Base-by-base conservation (phyloP, 805 yeast species). In the Wickerhamiella siamensis region DNA sequence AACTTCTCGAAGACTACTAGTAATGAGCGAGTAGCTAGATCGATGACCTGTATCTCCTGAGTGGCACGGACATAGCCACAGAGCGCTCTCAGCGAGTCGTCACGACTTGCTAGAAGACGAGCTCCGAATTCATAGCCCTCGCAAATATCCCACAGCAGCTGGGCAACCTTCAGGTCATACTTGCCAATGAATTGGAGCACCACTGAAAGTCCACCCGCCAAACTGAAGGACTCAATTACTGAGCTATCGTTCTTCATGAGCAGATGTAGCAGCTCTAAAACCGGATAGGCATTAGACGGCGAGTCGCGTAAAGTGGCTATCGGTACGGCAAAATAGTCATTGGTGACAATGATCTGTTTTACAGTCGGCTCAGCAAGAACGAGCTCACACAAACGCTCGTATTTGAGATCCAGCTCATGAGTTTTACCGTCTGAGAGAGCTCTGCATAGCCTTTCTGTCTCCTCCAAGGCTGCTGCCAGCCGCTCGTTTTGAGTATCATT, bases 401-500 rank as follows among this genome's bases (percentile, higher is more conserved):
- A 51, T 14, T 37, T 49, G 4, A 42, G 16, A 6, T 29, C 43
- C 9, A 42, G 27, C 10, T 48, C 49, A 17, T 38, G 39, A 4
- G 34, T 9, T 44, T 26, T 9, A 31, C 32, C 10, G 20, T 18
- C 5, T 22, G 26, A 8, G 46, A 9, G 12, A 19, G 20, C 5
- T n/a, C 38, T 10, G 42, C 32, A 4, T 4, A 53, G 39, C 36
- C 49, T 42, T 12, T 34, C 38, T 9, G 54, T 47, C 26, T 53
- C 56, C 14, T 49, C 47, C 15, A 45, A 48, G 2, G 54, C 54
- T 16, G 45, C 43, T 2, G 46, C 41, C 4, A 43, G 40, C 9
- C 43, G 35, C 33, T 45, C 52, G 22, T 45, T 48, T 3, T 48
- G 50, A 8, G 50, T 46, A 4, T 47, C 68, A 47, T 49, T 62